Conservation (phyloP, 345 rosid genomes). For the Capsella bursapastoris region DNA sequence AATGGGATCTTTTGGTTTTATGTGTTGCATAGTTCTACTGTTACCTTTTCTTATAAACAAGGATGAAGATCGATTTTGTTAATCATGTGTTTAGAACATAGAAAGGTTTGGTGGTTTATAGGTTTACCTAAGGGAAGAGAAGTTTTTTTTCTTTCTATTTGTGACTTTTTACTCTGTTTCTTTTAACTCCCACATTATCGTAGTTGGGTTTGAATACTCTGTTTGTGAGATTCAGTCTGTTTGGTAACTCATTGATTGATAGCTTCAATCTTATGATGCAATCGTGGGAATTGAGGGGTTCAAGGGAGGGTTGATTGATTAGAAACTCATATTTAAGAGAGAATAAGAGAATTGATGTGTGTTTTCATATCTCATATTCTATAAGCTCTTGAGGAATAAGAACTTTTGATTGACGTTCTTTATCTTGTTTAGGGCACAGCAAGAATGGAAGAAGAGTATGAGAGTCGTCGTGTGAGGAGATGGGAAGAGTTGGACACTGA, state of each 20-base stretch:
- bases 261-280: background rate
- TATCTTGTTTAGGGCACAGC: conserved; percentile 6
- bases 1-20: background rate
- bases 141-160: background rate
- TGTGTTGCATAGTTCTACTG: background rate
- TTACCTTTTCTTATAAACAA: background rate
- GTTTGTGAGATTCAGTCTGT: background rate
- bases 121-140: background rate
- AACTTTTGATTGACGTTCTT: conserved; percentile 8
- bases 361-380: background rate
- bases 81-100: background rate
- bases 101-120: background rate
- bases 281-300: background rate
- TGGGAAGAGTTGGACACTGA: conserved; percentile 88
- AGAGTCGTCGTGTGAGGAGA: conserved; percentile 46
- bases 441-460: conserved; percentile 57
- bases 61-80: background rate
- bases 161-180: background rate
- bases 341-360: background rate
- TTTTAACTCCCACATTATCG: too few species aligned
- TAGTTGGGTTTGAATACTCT: background rate
- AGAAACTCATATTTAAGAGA: background rate
- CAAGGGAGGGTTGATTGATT: background rate
- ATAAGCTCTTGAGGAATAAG: too few species aligned
- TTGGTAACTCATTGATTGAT: background rate